Evolutionary conservation across 2,329 filamentous ascomycete genomes (phyloP).

Genomic region (Escovopsis sp.): DNA sequence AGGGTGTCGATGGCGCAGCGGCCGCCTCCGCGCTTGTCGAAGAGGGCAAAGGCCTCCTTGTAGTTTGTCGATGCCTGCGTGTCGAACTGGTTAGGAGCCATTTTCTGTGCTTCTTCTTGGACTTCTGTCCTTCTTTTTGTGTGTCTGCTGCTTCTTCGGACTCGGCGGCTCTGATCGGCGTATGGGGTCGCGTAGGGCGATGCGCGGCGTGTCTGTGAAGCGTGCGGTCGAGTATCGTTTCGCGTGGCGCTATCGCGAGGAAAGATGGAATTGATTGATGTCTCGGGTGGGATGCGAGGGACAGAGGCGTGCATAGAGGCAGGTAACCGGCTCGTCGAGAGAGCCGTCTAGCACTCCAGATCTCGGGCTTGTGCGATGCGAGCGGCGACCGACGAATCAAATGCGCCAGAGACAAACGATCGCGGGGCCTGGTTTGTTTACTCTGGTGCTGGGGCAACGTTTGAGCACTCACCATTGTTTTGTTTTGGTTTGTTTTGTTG

Average conservation of each 20-base stretch:
- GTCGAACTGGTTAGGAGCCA: conserved; percentile 39
- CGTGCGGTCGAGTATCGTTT: background rate
- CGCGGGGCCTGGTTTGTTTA: conserved; percentile 4
- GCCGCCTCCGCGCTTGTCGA: conserved; percentile 97
- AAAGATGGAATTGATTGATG: background rate
- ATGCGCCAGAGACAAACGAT: conserved; percentile 1
- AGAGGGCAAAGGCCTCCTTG: conserved; percentile 99
- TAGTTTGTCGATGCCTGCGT: conserved; percentile 80
- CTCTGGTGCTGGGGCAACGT: conserved; percentile 7
- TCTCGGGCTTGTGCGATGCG: background rate
- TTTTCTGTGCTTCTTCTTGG: conserved; percentile 12
- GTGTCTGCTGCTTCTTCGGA: background rate
- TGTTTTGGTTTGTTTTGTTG: conserved; percentile 2
- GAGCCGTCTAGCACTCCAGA: too few species aligned
- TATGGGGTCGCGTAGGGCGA: background rate
- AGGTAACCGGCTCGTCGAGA: background rate
- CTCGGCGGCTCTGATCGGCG: too few species aligned
- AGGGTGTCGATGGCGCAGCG: conserved; percentile 76
- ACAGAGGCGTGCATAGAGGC: too few species aligned
- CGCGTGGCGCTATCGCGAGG: too few species aligned
- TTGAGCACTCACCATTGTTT: conserved; percentile 8
- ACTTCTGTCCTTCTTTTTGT: background rate
- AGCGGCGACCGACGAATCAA: conserved; percentile 2
- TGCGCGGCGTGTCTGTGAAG: background rate
- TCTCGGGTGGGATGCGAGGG: background rate